A percentile compares a stretch with the other conserved stretches of the same genome.
These are phyloP conservation scores for Ustilago xerochloae DNA, from an alignment of 1,284 basidiomycete species.

Conservation along the genomic window DNA sequence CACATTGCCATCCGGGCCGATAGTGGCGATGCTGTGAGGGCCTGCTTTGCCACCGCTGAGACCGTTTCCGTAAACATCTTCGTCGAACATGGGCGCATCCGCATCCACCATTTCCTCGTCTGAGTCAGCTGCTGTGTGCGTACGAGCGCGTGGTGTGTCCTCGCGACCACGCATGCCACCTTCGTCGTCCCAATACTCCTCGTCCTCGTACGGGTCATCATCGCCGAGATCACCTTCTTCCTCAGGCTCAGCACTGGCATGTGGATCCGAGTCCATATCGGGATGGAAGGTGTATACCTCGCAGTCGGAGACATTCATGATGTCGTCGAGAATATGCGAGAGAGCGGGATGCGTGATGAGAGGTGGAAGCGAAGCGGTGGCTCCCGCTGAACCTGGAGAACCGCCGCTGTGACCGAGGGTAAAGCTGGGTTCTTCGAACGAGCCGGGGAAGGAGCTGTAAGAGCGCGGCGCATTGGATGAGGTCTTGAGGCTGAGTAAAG, in stretches of 20 bases:
- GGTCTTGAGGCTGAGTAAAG: conserved; percentile 61
- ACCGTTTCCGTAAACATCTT: conserved; percentile 60
- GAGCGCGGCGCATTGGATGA: conserved; percentile 56
- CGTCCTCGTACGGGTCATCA: conserved; percentile 71
- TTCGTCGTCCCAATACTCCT: conserved; percentile 55
- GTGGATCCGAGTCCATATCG: conserved; percentile 93
- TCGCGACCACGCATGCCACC: conserved; percentile 42
- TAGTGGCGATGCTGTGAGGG: conserved; percentile 32
- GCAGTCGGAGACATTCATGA: conserved; percentile 88
- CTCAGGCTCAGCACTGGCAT: conserved; percentile 73
- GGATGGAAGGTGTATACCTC: conserved; percentile 96
- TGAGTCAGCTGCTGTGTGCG: conserved; percentile 13
- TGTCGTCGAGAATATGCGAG: conserved; percentile 87
- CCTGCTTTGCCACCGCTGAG: conserved; percentile 31
- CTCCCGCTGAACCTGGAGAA: conserved; percentile 23
- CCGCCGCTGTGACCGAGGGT: conserved; percentile 26
- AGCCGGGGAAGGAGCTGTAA: conserved; percentile 55
- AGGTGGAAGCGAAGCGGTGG: conserved; percentile 29
- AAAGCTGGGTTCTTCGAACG: conserved; percentile 57
- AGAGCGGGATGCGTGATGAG: conserved; percentile 78
- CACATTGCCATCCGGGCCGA: conserved; percentile 41
- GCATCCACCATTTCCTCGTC: conserved; percentile 57
- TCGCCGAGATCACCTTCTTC: conserved; percentile 71
- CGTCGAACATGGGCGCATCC: conserved; percentile 66
- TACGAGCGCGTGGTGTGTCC: conserved; percentile 42